Evolutionary conservation across 306 rosid genomes (phyloP).

Genomic region (Ochetophila trinervis): DNA sequence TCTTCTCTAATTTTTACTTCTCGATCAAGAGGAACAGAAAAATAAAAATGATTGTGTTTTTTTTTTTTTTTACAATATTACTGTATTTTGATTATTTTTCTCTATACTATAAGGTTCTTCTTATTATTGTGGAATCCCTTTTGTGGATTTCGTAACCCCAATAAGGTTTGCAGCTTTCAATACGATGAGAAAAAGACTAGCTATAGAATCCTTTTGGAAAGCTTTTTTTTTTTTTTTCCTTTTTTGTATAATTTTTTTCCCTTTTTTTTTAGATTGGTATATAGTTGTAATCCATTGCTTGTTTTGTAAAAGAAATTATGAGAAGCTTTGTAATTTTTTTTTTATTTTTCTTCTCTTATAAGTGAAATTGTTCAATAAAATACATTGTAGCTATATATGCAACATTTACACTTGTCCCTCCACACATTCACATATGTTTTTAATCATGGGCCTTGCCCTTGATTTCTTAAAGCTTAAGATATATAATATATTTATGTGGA

Average conservation of each 20-base stretch:
- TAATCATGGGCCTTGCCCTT: too few relatives aligned
- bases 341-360: too few relatives aligned
- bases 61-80: not conserved
- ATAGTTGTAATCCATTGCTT: too few relatives aligned
- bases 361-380: too few relatives aligned
- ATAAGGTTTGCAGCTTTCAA: conserved; percentile 11
- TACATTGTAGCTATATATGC: too few relatives aligned
- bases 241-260: not conserved
- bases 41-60: not conserved
- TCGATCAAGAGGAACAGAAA: not conserved
- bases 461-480: too few relatives aligned
- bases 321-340: too few relatives aligned
- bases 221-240: not conserved
- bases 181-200: not conserved
- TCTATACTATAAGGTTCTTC: conserved; percentile 23
- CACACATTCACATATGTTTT: too few relatives aligned
- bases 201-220: not conserved
- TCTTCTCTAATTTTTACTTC: not conserved
- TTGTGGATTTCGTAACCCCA: conserved; percentile 28
- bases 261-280: not conserved
- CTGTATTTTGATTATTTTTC: conserved; percentile 3
- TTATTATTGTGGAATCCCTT: conserved; percentile 27
- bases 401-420: too few relatives aligned
- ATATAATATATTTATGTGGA: too few relatives aligned
- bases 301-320: too few relatives aligned